Evolutionary conservation across 441 rosid species (phyloP).

Genomic region (Euphorbia celastroides): DNA sequence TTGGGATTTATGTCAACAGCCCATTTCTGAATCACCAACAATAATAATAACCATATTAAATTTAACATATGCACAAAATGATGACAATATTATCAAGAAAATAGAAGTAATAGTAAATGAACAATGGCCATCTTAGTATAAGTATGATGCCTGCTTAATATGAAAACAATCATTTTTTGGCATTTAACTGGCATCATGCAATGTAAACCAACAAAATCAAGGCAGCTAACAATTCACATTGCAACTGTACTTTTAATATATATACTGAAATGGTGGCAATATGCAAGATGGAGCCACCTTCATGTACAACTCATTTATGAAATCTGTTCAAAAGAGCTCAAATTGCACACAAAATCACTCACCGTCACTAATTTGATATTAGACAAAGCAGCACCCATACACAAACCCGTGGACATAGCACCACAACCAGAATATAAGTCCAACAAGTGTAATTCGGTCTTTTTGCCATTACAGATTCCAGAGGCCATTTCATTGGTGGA

Average conservation of each 20-base stretch:
- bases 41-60: background rate
- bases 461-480: background rate
- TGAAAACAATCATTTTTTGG: background rate
- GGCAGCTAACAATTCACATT: no score
- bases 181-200: background rate
- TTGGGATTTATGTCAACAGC: slow-evolving; percentile 9
- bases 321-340: background rate
- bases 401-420: slow-evolving; percentile 18
- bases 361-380: slow-evolving; percentile 12
- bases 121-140: background rate
- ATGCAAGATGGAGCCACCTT: no score
- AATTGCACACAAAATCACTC: background rate
- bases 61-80: background rate
- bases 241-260: background rate
- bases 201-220: background rate
- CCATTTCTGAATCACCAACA: slow-evolving; percentile 8
- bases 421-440: slow-evolving; percentile 18
- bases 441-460: slow-evolving; percentile 12
- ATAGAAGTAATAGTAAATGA: background rate
- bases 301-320: background rate
- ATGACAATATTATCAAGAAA: background rate
- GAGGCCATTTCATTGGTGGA: background rate
- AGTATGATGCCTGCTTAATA: background rate
- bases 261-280: no score
- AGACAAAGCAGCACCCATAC: slow-evolving; percentile 15